Evolutionary conservation across 1,284 basidiomycete species (phyloP).

Genomic region (Fistulina hepatica): DNA sequence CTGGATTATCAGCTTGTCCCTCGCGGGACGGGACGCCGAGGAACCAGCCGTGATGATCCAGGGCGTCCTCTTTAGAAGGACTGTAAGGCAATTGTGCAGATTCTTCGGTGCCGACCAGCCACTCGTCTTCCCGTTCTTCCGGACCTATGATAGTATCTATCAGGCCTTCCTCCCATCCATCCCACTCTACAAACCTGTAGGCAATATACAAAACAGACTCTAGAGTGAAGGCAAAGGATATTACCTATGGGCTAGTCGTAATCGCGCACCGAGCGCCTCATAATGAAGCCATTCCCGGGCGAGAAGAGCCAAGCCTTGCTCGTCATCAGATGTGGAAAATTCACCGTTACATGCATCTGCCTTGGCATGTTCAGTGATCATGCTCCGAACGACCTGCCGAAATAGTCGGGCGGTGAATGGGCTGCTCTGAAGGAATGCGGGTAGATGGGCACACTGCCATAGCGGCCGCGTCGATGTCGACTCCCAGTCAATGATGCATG

Average conservation of each 20-base stretch:
- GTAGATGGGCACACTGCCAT: slow-evolving; percentile 72
- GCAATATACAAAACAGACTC: no score
- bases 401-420: slow-evolving; percentile 62
- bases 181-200: slow-evolving; percentile 74
- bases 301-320: slow-evolving; percentile 27
- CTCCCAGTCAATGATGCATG: slow-evolving; percentile 79
- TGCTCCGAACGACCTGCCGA: slow-evolving; percentile 45
- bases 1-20: no score
- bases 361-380: slow-evolving; percentile 20
- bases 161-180: slow-evolving; percentile 78
- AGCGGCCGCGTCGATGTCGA: slow-evolving; percentile 72
- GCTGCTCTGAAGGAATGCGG: slow-evolving; percentile 64
- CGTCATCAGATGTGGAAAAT: no score
- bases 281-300: slow-evolving; percentile 61
- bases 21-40: no score
- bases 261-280: slow-evolving; percentile 49
- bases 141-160: slow-evolving; percentile 61
- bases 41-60: no score
- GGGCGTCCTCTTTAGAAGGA: no score
- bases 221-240: no score
- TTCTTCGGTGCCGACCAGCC: slow-evolving; percentile 43
- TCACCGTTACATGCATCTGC: no score
- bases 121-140: slow-evolving; percentile 56
- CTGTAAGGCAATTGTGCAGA: no score
- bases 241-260: slow-evolving; percentile 65